A percentile compares a stretch with the other conserved stretches of the same genome.
Conservation (phyloP, 192 early-diverging fungal genomes). For the Rhizophagus clarus region DNA sequence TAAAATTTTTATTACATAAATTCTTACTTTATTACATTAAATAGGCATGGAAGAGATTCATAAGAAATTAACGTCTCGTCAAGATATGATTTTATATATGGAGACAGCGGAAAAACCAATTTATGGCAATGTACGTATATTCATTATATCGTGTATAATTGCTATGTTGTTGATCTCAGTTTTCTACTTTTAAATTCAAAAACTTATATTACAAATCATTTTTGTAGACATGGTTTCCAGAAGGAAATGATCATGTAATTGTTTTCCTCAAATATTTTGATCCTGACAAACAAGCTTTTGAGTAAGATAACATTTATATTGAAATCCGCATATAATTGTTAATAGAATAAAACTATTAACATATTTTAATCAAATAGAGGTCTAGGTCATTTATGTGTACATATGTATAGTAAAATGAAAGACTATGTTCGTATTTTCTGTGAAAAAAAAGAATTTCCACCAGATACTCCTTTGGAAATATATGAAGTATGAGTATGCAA, state of each 20-base stretch:
- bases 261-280: constrained; percentile 90
- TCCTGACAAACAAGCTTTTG: constrained; percentile 56
- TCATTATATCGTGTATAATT: no score
- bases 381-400: constrained; percentile 56
- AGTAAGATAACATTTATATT: constrained; percentile 46
- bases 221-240: constrained; percentile 12
- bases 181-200: background rate
- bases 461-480: constrained; percentile 59
- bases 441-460: constrained; percentile 58
- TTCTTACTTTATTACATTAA: no score
- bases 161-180: background rate
- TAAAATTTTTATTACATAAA: background rate
- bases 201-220: no score
- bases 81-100: constrained; percentile 40
- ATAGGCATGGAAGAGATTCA: constrained; percentile 45
- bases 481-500: constrained; percentile 66
- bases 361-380: constrained; percentile 39
- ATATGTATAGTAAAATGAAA: constrained; percentile 51
- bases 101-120: constrained; percentile 37
- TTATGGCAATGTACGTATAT: constrained; percentile 36
- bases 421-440: constrained; percentile 62
- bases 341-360: no score
- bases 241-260: constrained; percentile 47
- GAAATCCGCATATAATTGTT: background rate
- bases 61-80: constrained; percentile 39